These are phyloP conservation scores for Collybiopsis confluens DNA, from an alignment of 768 basidiomycete species.

Conservation along the genomic window DNA sequence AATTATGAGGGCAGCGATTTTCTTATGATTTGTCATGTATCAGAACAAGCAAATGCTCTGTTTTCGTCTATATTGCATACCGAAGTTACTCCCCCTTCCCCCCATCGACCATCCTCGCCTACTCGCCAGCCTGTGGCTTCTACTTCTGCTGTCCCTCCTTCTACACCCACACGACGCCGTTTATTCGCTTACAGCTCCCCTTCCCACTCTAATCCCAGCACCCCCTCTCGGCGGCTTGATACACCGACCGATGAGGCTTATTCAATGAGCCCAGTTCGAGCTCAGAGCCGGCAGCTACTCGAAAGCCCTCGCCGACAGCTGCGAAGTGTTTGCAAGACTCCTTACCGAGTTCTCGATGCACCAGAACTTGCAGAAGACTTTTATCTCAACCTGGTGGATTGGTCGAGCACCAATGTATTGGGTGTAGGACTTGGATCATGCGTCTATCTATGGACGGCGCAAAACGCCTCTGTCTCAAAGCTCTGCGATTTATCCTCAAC, in stretches of 20 bases:
- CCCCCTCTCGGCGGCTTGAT: slow-evolving; percentile 62
- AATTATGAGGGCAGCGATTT: no score
- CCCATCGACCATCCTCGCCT: slow-evolving; percentile 60
- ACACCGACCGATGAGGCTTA: slow-evolving; percentile 86
- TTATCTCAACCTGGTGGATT: slow-evolving; percentile 96
- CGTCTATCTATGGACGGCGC: slow-evolving; percentile 97
- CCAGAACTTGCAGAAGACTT: slow-evolving; percentile 98
- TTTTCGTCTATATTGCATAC: slow-evolving; percentile 75
- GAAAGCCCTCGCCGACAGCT: slow-evolving; percentile 79
- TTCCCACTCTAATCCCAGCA: slow-evolving; percentile 50
- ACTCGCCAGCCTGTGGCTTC: slow-evolving; percentile 40
- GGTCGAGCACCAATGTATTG: slow-evolving; percentile 93
- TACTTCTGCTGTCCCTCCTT: slow-evolving; percentile 36
- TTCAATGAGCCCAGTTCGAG: slow-evolving; percentile 84
- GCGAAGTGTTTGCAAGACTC: slow-evolving; percentile 87
- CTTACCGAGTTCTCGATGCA: slow-evolving; percentile 94
- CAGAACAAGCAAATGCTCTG: slow-evolving; percentile 81
- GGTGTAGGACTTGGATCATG: slow-evolving; percentile 89
- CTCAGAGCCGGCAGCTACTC: slow-evolving; percentile 76
- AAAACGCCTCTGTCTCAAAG: slow-evolving; percentile 88
- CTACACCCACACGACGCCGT: slow-evolving; percentile 53
- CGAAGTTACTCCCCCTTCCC: slow-evolving; percentile 72
- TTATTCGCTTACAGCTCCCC: slow-evolving; percentile 69
- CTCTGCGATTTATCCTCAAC: slow-evolving; percentile 75
- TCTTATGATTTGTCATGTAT: no score